phyloP scores from a whole-genome alignment of 768 basidiomycete species.

The Rhodotorula sphaerocarpa region DNA sequence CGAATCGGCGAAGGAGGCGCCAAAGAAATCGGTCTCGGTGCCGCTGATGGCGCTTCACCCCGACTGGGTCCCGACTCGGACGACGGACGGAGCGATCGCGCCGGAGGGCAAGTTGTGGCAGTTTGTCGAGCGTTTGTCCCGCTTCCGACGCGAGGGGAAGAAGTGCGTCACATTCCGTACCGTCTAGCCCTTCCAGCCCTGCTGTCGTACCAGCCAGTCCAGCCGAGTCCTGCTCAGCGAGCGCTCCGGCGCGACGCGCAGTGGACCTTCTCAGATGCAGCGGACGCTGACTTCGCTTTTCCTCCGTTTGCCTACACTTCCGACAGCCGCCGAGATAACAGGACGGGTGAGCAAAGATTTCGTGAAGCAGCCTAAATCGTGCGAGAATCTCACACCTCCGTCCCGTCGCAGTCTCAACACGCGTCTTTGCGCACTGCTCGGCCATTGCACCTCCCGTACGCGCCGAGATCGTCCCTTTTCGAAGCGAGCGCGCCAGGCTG shows the following conservation, averaged over 20 bases:
- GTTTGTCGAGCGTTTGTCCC: conserved; percentile 32
- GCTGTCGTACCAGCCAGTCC: no score
- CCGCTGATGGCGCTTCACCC: conserved; percentile 36
- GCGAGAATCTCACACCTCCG: no score
- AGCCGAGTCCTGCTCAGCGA: no score
- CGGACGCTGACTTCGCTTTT: background rate
- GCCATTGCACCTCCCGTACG: conserved; percentile 23
- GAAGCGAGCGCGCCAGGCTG: no score
- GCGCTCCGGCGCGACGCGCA: no score
- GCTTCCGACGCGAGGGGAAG: conserved; percentile 37
- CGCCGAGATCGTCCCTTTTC: no score
- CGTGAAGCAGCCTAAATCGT: no score
- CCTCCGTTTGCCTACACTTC: no score
- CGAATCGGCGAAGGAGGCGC: background rate
- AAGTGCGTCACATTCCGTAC: conserved; percentile 20
- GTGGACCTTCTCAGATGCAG: background rate
- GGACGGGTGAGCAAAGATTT: conserved; percentile 20
- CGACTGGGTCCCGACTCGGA: conserved; percentile 26
- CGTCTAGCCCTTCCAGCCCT: background rate
- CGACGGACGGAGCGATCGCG: conserved; percentile 15
- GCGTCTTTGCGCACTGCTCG: conserved; percentile 30
- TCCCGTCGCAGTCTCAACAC: conserved; percentile 18
- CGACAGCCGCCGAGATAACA: conserved; percentile 27
- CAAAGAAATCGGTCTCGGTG: conserved; percentile 14
- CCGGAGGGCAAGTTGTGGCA: conserved; percentile 28